These are phyloP conservation scores for Didymella exigua DNA, from an alignment of 2,329 filamentous ascomycete species.

Conservation along the genomic window DNA sequence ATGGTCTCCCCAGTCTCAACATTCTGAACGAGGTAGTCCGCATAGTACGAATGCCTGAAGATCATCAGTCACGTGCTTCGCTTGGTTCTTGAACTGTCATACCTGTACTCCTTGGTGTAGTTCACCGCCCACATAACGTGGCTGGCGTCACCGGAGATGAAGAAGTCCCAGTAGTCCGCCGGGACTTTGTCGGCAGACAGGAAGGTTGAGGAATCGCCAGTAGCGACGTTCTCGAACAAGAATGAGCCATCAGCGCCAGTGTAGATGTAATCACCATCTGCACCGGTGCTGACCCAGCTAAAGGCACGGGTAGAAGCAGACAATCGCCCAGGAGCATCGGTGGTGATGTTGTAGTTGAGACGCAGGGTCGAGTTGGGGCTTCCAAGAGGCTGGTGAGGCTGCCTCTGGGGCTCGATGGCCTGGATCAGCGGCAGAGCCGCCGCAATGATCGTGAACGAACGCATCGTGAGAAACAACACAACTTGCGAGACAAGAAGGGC, in stretches of 20 bases:
- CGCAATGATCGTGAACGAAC: slow-evolving; percentile 36
- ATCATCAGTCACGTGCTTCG: neutral
- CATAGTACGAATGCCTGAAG: slow-evolving; percentile 66
- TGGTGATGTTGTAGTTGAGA: slow-evolving; percentile 66
- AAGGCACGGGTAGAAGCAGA: slow-evolving; percentile 55
- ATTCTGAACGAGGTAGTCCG: slow-evolving; percentile 69
- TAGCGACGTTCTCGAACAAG: slow-evolving; percentile 66
- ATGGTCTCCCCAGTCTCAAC: slow-evolving; percentile 61
- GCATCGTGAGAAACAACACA: slow-evolving; percentile 31
- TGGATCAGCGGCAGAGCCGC: slow-evolving; percentile 36
- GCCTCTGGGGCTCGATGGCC: slow-evolving; percentile 57
- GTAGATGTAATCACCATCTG: slow-evolving; percentile 68
- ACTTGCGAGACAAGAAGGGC: slow-evolving; percentile 24
- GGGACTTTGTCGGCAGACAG: slow-evolving; percentile 65
- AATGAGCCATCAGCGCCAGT: slow-evolving; percentile 58
- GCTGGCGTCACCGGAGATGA: slow-evolving; percentile 64
- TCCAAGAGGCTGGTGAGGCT: slow-evolving; percentile 61
- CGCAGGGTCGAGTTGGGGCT: slow-evolving; percentile 58
- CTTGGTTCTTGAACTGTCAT: neutral
- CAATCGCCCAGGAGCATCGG: slow-evolving; percentile 49
- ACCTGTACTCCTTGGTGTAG: slow-evolving; percentile 67
- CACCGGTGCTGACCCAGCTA: slow-evolving; percentile 63
- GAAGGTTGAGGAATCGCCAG: slow-evolving; percentile 62
- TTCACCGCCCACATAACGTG: slow-evolving; percentile 68
- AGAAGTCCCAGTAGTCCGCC: slow-evolving; percentile 61